Percentiles rank a stretch among this genome's conserved stretches.
Evolutionary conservation across 768 basidiomycete genomes (phyloP).

Genomic region (Phlegmacium glaucopus): DNA sequence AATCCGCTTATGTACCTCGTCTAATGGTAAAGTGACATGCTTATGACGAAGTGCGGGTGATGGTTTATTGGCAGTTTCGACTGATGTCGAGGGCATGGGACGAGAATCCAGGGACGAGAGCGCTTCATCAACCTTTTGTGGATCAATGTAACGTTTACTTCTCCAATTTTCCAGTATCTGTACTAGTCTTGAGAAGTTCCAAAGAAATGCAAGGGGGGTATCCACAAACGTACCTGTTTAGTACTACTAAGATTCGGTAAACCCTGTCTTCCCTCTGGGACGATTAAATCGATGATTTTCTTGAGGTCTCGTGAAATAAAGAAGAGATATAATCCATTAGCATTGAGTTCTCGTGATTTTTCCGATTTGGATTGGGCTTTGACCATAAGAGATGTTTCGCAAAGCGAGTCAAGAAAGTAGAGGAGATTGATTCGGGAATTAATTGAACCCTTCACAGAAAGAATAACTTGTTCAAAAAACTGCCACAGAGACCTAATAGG

Average conservation of each 20-base stretch:
- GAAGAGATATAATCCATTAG: conserved; percentile 64
- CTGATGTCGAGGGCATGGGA: conserved; percentile 11
- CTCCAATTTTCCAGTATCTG: conserved; percentile 94
- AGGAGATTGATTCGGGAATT: conserved; percentile 93
- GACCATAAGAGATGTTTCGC: conserved; percentile 70
- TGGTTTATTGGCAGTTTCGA: conserved; percentile 2
- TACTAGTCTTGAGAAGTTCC: not conserved
- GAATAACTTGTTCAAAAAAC: not conserved
- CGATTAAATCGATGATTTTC: conserved; percentile 80
- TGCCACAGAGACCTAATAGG: not conserved
- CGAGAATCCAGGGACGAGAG: conserved; percentile 54
- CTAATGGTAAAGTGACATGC: conserved; percentile 44
- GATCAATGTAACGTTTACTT: conserved; percentile 78
- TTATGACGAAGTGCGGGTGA: conserved; percentile 18
- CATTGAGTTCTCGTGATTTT: conserved; percentile 29
- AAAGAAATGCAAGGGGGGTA: not conserved
- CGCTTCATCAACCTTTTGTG: conserved; percentile 71
- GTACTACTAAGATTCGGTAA: conserved; percentile 85
- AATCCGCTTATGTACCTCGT: conserved; percentile 81
- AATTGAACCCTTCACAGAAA: conserved; percentile 62
- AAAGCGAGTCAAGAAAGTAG: conserved; percentile 86
- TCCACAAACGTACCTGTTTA: conserved; percentile 59
- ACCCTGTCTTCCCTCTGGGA: conserved; percentile 84
- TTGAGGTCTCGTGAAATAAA: conserved; percentile 75
- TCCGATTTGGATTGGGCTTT: conserved; percentile 51